Evolutionary conservation across 805 yeast genomes (phyloP).

Genomic region (Hanseniaspora vineae): DNA sequence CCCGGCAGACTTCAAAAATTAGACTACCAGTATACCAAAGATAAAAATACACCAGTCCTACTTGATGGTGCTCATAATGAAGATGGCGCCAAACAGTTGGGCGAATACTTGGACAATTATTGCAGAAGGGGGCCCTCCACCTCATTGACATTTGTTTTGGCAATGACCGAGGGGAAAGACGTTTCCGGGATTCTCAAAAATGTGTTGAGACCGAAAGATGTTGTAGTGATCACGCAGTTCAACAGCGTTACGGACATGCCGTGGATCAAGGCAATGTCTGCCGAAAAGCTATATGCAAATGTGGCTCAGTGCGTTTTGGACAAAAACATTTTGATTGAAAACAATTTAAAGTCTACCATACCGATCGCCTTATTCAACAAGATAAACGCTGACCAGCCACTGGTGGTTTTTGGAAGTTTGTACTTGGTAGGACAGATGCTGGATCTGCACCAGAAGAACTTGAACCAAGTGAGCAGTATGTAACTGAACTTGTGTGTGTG

Average conservation of each 20-base stretch:
- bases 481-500: no score
- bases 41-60: constrained; percentile 27
- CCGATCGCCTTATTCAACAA: constrained; percentile 10
- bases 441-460: constrained; percentile 21
- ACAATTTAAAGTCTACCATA: constrained; percentile 1
- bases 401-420: constrained; percentile 59
- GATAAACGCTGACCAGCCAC: constrained; percentile 3
- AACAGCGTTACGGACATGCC: constrained; percentile 82
- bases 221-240: constrained; percentile 50
- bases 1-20: constrained; percentile 72
- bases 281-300: constrained; percentile 9
- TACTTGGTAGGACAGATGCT: constrained; percentile 51
- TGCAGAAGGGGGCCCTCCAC: constrained; percentile 3
- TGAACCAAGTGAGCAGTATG: not conserved
- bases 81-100: constrained; percentile 67
- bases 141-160: constrained; percentile 43
- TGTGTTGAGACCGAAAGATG: constrained; percentile 38
- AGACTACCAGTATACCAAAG: constrained; percentile 15
- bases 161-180: constrained; percentile 64
- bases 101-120: constrained; percentile 32
- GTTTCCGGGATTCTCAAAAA: constrained; percentile 37
- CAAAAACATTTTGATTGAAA: constrained; percentile 2
- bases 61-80: constrained; percentile 92
- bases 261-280: constrained; percentile 52
- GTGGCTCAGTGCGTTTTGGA: constrained; percentile 3